Evolutionary conservation across 176 grass and related monocot species (phyloP).

Genomic region (Aegilops bicornis): DNA sequence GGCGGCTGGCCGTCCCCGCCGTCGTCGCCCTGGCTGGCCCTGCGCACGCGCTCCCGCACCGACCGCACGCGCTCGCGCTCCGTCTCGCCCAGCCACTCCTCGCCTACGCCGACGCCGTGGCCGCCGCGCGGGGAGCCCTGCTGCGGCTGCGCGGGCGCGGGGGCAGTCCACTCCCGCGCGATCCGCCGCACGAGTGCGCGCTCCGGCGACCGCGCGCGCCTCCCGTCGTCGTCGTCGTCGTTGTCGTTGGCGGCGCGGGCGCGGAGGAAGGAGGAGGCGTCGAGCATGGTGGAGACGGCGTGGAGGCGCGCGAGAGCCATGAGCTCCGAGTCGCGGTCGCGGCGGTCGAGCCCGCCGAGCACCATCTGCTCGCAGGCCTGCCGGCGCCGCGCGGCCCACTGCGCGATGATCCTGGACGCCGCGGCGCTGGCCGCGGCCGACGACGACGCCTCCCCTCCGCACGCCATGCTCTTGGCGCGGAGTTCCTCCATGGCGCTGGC

Average conservation of each 20-base stretch:
- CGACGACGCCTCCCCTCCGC: slow-evolving; percentile 42
- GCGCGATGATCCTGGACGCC: slow-evolving; percentile 57
- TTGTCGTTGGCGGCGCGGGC: background rate
- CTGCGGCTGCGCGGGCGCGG: background rate
- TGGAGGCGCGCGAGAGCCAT: slow-evolving; percentile 84
- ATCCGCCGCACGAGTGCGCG: slow-evolving; percentile 74
- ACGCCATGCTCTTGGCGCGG: slow-evolving; percentile 21
- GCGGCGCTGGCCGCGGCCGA: background rate
- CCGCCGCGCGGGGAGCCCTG: background rate
- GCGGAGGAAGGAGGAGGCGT: slow-evolving; percentile 69
- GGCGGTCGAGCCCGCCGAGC: slow-evolving; percentile 64
- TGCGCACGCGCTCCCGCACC: slow-evolving; percentile 60
- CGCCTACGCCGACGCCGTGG: background rate
- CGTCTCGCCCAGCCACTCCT: slow-evolving; percentile 62
- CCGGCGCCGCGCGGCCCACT: slow-evolving; percentile 64
- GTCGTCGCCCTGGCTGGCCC: slow-evolving; percentile 32
- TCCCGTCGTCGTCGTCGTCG: background rate
- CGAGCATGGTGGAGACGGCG: slow-evolving; percentile 93
- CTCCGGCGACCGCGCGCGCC: slow-evolving; percentile 47
- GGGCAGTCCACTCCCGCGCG: slow-evolving; percentile 56
- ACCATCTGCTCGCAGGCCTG: slow-evolving; percentile 82
- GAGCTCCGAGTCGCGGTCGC: slow-evolving; percentile 86
- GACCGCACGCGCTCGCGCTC: slow-evolving; percentile 71
- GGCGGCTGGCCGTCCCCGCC: background rate
- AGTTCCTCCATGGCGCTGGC: slow-evolving; percentile 23